phyloP scores from a whole-genome alignment of 805 yeast genomes.

The Sungouiella blattae region DNA sequence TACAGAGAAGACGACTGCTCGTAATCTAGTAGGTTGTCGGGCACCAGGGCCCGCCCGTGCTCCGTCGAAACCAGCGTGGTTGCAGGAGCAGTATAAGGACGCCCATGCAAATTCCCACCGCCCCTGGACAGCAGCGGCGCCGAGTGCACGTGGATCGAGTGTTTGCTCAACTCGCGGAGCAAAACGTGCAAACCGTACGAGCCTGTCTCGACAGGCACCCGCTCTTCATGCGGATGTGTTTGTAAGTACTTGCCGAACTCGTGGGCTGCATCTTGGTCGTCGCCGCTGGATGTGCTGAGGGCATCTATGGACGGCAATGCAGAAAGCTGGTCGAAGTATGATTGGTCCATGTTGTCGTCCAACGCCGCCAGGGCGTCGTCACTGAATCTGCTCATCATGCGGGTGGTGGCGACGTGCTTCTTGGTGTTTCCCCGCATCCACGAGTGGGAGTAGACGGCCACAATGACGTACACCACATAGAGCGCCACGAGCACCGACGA shows the following conservation, averaged over 20 bases:
- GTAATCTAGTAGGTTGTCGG: too few species aligned
- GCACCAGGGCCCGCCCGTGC: too few species aligned
- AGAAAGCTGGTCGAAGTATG: not conserved
- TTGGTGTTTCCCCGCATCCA: slow-evolving; percentile 8
- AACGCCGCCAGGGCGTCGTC: not conserved
- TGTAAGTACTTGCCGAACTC: slow-evolving; percentile 12
- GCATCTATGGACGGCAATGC: slow-evolving; percentile 2
- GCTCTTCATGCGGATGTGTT: slow-evolving; percentile 11
- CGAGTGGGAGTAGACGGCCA: slow-evolving; percentile 30
- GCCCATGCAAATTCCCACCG: slow-evolving; percentile 3
- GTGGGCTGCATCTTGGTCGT: slow-evolving; percentile 2
- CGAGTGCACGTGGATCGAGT: slow-evolving; percentile 13
- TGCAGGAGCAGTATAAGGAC: slow-evolving; percentile 6
- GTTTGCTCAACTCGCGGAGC: slow-evolving; percentile 28
- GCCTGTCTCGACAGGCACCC: slow-evolving; percentile 19
- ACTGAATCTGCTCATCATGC: slow-evolving; percentile 11
- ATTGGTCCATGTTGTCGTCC: not conserved
- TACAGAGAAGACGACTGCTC: not conserved
- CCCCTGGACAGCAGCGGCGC: slow-evolving; percentile 1
- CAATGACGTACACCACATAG: slow-evolving; percentile 57
- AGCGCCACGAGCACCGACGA: slow-evolving; percentile 54
- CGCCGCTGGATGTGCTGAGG: not conserved
- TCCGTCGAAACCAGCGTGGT: not conserved
- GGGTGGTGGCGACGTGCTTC: slow-evolving; percentile 7
- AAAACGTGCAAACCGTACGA: slow-evolving; percentile 31